Evolutionary conservation across 2,329 filamentous ascomycete species (phyloP).

Genomic region (Ophiostoma triangulosporum): DNA sequence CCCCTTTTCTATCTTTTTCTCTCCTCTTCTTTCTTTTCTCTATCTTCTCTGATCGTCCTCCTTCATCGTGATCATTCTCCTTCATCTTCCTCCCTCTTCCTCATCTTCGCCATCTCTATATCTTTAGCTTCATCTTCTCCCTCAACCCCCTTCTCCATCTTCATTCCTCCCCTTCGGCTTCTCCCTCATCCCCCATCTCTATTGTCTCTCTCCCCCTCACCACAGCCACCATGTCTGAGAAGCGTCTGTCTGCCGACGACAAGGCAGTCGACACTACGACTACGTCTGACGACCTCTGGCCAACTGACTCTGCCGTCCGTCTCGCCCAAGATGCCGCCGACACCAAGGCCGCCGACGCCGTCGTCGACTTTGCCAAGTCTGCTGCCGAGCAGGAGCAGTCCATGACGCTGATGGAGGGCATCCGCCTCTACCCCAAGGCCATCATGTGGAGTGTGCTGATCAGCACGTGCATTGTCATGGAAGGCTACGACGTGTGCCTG

Average conservation of each 20-base stretch:
- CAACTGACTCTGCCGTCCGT: neutral
- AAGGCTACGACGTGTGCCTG: conserved; percentile 72
- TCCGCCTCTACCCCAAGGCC: conserved; percentile 76
- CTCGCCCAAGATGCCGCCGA: conserved; percentile 6
- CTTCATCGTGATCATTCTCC: no score
- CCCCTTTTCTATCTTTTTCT: conserved; percentile 1
- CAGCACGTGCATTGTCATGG: conserved; percentile 86
- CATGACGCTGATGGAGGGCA: conserved; percentile 63
- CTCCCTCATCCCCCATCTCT: neutral
- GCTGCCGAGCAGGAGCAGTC: conserved; percentile 49
- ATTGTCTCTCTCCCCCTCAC: neutral
- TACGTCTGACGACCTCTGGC: neutral
- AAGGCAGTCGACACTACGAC: no score
- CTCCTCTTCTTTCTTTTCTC: neutral
- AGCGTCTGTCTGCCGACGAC: neutral
- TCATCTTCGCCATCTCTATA: neutral
- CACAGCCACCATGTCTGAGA: conserved; percentile 5
- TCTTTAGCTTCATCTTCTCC: neutral
- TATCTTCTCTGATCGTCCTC: neutral
- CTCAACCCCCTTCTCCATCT: neutral
- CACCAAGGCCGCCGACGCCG: conserved; percentile 6
- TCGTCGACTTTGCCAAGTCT: conserved; percentile 31
- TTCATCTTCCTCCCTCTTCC: neutral
- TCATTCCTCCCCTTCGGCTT: neutral
- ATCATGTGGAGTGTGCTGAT: conserved; percentile 73